These are phyloP conservation scores for Salvia miltiorrhiza DNA, from an alignment of 257 asterid genomes.

Conservation along the genomic window DNA sequence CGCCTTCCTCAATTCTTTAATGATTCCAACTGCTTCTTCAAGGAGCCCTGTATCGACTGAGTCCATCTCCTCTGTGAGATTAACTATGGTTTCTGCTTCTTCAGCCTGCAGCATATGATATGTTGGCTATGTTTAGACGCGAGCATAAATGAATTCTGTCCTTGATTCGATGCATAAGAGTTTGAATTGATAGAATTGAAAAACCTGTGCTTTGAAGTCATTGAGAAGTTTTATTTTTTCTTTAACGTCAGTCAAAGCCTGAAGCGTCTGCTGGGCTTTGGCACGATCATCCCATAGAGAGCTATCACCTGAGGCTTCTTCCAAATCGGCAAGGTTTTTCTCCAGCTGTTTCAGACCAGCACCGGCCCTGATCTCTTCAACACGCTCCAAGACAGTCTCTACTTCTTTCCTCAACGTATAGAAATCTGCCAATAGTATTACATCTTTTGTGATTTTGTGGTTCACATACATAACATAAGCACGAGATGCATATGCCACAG, in stretches of 20 bases:
- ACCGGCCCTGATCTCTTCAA: conserved; percentile 70
- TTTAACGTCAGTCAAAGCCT: conserved; percentile 78
- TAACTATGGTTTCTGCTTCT: conserved; percentile 85
- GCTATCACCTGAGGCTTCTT: conserved; percentile 76
- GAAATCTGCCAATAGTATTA: conserved; percentile 60
- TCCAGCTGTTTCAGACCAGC: conserved; percentile 80
- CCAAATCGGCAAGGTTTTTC: conserved; percentile 59
- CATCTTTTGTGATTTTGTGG: conserved; percentile 5
- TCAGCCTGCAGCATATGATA: conserved; percentile 51
- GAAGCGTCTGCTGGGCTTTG: conserved; percentile 93
- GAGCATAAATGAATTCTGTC: background rate
- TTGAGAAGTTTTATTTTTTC: conserved; percentile 83
- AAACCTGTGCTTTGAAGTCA: conserved; percentile 85
- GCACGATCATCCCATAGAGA: conserved; percentile 93
- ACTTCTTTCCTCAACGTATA: conserved; percentile 81
- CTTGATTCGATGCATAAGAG: background rate
- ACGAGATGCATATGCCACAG: background rate
- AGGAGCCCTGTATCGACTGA: conserved; percentile 70
- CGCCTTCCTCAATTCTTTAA: conserved; percentile 74
- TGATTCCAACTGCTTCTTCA: conserved; percentile 77
- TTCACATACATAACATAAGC: conserved; percentile 11
- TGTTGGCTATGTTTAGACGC: background rate
- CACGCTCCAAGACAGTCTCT: conserved; percentile 59
- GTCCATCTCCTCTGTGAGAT: conserved; percentile 95
- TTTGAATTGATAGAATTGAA: conserved; percentile 12